Percentiles rank a stretch among this genome's conserved stretches.
Evolutionary conservation across 1,284 basidiomycete genomes (phyloP).

Genomic region (Pseudozyma hubeiensis): DNA sequence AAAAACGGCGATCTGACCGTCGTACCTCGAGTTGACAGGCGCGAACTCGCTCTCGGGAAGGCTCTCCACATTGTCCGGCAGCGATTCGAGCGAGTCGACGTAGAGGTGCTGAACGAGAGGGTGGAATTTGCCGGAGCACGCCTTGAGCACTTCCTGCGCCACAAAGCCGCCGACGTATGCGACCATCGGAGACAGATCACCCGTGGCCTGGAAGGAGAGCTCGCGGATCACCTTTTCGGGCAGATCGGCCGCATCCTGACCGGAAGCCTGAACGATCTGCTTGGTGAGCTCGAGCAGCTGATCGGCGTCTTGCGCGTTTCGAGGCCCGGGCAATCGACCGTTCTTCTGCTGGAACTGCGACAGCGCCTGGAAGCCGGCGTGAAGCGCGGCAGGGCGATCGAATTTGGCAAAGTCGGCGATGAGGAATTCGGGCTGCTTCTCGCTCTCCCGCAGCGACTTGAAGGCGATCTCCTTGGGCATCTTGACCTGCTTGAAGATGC

Average conservation of each 20-base stretch:
- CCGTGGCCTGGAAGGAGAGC: conserved; percentile 89
- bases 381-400: conserved; percentile 88
- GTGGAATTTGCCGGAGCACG: conserved; percentile 97
- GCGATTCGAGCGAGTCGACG: conserved; percentile 95
- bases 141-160: conserved; percentile 97
- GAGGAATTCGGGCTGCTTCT: conserved; percentile 86
- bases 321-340: conserved; percentile 81
- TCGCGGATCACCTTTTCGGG: conserved; percentile 83
- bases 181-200: conserved; percentile 90
- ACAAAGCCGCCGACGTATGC: conserved; percentile 98
- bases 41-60: conserved; percentile 86
- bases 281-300: conserved; percentile 81
- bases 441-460: conserved; percentile 90
- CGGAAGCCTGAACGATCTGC: conserved; percentile 74
- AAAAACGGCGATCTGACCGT: conserved; percentile 95
- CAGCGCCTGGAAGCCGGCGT: conserved; percentile 94
- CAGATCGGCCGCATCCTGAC: conserved; percentile 76
- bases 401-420: conserved; percentile 98
- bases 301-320: conserved; percentile 85
- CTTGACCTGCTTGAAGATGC: conserved; percentile 98
- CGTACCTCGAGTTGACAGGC: conserved; percentile 86
- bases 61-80: conserved; percentile 67
- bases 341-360: conserved; percentile 81
- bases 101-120: conserved; percentile 95
- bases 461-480: conserved; percentile 89